Percentiles rank a stretch among this genome's conserved stretches.
Conservation (phyloP, 1,284 basidiomycete genomes). For the Leccinum ponderosum region DNA sequence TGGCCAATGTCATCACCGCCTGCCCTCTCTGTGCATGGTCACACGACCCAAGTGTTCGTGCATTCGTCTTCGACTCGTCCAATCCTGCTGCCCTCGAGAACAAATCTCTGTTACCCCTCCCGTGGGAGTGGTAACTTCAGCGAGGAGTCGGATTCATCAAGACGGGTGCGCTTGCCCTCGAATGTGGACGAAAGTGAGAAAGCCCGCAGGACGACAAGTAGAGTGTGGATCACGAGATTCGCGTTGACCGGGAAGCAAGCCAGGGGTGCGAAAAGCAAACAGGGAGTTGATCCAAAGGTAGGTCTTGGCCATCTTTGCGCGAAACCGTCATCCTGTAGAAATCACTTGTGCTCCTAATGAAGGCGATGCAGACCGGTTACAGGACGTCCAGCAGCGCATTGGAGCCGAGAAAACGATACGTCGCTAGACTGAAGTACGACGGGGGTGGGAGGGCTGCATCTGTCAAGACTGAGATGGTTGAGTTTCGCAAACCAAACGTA, state of each 20-base stretch:
- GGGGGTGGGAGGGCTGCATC: slow-evolving; percentile 26
- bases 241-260: slow-evolving; percentile 17
- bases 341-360: slow-evolving; percentile 5
- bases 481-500: slow-evolving; percentile 15
- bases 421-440: slow-evolving; percentile 19
- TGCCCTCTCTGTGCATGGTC: slow-evolving; percentile 27
- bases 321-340: slow-evolving; percentile 1
- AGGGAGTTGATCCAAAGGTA: slow-evolving; percentile 14
- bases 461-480: slow-evolving; percentile 18
- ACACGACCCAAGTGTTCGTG: slow-evolving; percentile 3
- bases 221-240: slow-evolving; percentile 4
- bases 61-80: slow-evolving; percentile 10
- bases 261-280: slow-evolving; percentile 13
- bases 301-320: slow-evolving; percentile 29
- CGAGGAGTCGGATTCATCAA: slow-evolving; percentile 9
- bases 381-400: slow-evolving; percentile 7
- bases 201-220: slow-evolving; percentile 3
- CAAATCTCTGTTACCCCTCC: slow-evolving; percentile 35
- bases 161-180: slow-evolving; percentile 6
- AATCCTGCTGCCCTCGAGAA: slow-evolving; percentile 31
- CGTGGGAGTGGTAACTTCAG: slow-evolving; percentile 24
- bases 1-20: slow-evolving; percentile 10
- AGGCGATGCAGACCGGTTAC: slow-evolving; percentile 18
- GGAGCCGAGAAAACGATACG: slow-evolving; percentile 20
- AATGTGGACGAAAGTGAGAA: slow-evolving; percentile 15